Base-by-base conservation (phyloP, 2,329 filamentous ascomycete species). In the Monilinia polystroma region DNA sequence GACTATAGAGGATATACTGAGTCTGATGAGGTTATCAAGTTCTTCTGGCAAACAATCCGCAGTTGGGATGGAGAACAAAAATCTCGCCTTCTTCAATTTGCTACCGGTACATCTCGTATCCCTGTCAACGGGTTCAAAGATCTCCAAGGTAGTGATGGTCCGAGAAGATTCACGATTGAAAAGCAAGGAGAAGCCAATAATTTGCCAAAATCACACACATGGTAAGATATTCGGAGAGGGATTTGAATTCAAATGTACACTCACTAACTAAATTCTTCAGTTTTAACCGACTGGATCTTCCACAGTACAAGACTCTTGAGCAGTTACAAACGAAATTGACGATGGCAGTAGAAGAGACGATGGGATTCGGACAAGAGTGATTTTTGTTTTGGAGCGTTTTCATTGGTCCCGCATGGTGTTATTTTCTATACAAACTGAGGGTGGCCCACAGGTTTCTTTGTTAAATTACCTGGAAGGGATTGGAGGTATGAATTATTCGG, bases 91-190 rank as follows among this genome's bases (percentile, higher is more conserved):
- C 81, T 99, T 74, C 95, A 99, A 79, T 99, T 99, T 78, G 95
- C 95, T 0, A 99, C 95, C 11, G 95, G 95, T 78, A 99, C 95
- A 18, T 97, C 93, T 60, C 90, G 95, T 81, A 99, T 99, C 72
- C 95, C 95, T 0, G 95, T 99, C 80, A 99, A 99, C 78, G 95
- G 95, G 10, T 99, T 99, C 86, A 99, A 99, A 81, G 95, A 99
- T 83, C 82, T 99, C 63, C 95, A 99, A 79, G 95, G 95, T 52
- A 97, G 93, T 73, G 95, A 99, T 77, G 95, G 95, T 4, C 95
- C 95, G 12, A 86, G 95, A 79, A 84, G 95, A 70, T 99, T 99
- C 76, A 99, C 95, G 0, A 98, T 99, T 78, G 95, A 99, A 79
- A 98, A 98, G 82, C 92, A 93, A 49, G 95, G 95, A 67, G 95